Base-by-base conservation (phyloP, 139 green algal species). In the Microglena sp. region DNA sequence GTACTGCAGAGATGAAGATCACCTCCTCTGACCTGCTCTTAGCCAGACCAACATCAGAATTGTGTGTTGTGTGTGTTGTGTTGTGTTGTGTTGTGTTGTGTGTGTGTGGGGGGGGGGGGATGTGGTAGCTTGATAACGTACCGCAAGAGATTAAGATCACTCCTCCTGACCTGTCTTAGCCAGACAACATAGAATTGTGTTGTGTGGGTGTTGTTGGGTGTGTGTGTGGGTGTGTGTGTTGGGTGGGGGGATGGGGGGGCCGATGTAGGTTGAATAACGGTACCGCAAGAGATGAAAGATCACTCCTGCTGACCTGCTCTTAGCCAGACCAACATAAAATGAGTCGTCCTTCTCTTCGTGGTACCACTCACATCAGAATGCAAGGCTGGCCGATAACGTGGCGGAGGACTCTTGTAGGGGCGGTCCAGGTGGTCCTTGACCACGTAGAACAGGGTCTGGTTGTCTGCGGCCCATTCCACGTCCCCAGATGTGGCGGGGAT, bases 371-470 rank as follows among this genome's bases (percentile, higher is more conserved):
- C 76, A 44, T 75, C 73, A n/a, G n/a, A n/a, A n/a, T n/a, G n/a
- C n/a, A n/a, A n/a, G n/a, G n/a, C n/a, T n/a, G n/a, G n/a, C n/a
- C n/a, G n/a, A n/a, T n/a, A n/a, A n/a, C n/a, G n/a, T n/a, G n/a
- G n/a, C n/a, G n/a, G n/a, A n/a, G n/a, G n/a, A n/a, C n/a, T n/a
- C n/a, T 81, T 83, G 74, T 70, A 76, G 15, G 78, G 76, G 4
- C 87, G 71, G 64, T 90, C 80, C 55, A 90, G 73, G 53, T 87
- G 59, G 65, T 95, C 86, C 78, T 92, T 88, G 3, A 82, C 82
- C 1, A 88, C 74, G 50, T 92, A 95, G 66, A 94, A 91, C 21
- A 92, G 62, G 1, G 55, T 66, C 22, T 36, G 36, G 64, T 87
- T 89, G 79, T 91, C 83, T 6, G 71, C 75, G 4, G 83, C 81